phyloP scores from a whole-genome alignment of 1,139 yeast species.

The Komagataea norvegica region DNA sequence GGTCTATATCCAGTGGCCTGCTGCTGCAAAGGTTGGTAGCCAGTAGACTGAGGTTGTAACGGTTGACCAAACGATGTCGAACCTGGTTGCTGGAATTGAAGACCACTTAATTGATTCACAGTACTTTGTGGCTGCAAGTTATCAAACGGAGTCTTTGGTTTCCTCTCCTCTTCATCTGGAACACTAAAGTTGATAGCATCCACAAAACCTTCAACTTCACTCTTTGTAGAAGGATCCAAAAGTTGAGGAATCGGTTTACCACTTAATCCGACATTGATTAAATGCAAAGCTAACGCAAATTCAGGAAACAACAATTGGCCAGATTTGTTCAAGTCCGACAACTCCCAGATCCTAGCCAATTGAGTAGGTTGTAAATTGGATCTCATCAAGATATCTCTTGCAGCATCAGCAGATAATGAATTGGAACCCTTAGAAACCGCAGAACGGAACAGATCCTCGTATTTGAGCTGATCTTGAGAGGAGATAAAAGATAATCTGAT shows the following conservation, averaged over 20 bases:
- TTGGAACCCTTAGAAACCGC: constrained; percentile 71
- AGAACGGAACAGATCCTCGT: constrained; percentile 77
- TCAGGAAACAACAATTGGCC: constrained; percentile 90
- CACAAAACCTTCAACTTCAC: constrained; percentile 85
- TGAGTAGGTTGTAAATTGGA: constrained; percentile 75
- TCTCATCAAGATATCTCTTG: constrained; percentile 73
- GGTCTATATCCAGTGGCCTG: constrained; percentile 23
- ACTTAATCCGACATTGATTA: constrained; percentile 71
- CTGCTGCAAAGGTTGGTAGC: constrained; percentile 18
- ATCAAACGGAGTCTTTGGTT: constrained; percentile 30
- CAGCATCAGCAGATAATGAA: constrained; percentile 73
- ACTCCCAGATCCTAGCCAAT: constrained; percentile 84
- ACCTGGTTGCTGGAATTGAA: constrained; percentile 26
- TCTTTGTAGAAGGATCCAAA: constrained; percentile 67
- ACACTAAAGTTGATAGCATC: constrained; percentile 82
- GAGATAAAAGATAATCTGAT: constrained; percentile 74
- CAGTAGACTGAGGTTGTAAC: constrained; percentile 20
- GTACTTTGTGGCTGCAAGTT: constrained; percentile 24
- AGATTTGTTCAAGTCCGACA: constrained; percentile 82
- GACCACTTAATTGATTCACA: constrained; percentile 25
- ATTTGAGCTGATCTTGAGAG: constrained; percentile 79
- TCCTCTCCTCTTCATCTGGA: constrained; percentile 49
- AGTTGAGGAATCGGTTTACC: constrained; percentile 74
- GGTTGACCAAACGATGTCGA: constrained; percentile 27
- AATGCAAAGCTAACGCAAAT: constrained; percentile 86